Evolutionary conservation across 108 stramenopile species (phyloP), one percentile per base, ranked within the genome.

Genomic region (Chaetoceros tenuissimus): DNA sequence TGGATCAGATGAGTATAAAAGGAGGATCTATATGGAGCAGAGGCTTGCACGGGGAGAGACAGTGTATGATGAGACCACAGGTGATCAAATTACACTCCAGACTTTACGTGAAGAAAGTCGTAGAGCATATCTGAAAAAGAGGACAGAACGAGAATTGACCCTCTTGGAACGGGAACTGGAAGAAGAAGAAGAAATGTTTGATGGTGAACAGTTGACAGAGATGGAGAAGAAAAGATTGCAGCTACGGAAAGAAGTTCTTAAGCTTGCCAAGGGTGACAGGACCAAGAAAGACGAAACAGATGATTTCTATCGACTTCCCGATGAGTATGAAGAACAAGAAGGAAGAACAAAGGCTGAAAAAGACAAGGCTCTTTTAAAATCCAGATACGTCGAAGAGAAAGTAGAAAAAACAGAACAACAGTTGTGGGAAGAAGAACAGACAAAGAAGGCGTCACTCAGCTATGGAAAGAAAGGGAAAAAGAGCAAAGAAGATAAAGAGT

Each of bases 341-440:
- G 63, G 58, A 53, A 69, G 66, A 54, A 85, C 69, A 47, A 87
- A 81, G 66, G 63, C 68, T 30, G 73, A 82, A 19, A 69, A 79
- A 55, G 76, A 87, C 29, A 66, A 81, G 59, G 81, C 77, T 18
- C 46, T 86, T 44, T 67, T 98, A 26, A 88, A 77, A 1, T 85
- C 91, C 5, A 83, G 98, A 23, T 99, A 97, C 62, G 72, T 93
- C 20, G 97, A 98, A 59, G 87, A 87, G 23, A 90, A 83, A 24
- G 57, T 63, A 49, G 82, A 92, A 59, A 95, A 95, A 64, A 89
- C 92, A 20, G 98, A 99, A 61, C 93, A 97, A 72, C 85, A 99
- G 48, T 62, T 96, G 10, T 99, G 97, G 97, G 96, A 98, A 68
- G 95, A 96, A 59, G 80, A 89, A 20, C 98, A 99, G 62, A 89